Conservation (phyloP, 495 filamentous ascomycete genomes). For the Trichoderma erinaceum region DNA sequence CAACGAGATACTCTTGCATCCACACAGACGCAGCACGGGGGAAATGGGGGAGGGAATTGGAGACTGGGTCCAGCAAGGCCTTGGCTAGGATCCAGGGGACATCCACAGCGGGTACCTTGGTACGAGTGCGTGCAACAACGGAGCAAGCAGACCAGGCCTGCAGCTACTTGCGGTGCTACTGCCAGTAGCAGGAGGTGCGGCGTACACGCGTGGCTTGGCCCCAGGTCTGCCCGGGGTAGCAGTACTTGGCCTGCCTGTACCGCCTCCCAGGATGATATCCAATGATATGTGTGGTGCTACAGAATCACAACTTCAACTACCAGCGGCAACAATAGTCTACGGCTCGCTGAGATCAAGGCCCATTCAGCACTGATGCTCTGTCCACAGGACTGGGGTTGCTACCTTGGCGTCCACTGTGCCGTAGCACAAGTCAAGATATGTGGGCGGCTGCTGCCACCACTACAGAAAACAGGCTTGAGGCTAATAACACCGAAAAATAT, state of each 20-base stretch:
- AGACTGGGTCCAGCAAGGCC: not conserved
- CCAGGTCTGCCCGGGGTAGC: not conserved
- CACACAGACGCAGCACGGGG: slow-evolving; percentile 10
- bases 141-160: not conserved
- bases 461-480: not conserved
- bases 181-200: not conserved
- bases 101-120: not conserved
- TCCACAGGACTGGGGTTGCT: not conserved
- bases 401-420: not conserved
- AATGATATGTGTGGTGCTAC: not conserved
- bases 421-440: not conserved
- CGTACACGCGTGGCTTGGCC: not conserved
- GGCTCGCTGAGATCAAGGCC: not conserved
- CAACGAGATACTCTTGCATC: not conserved
- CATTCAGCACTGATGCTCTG: not conserved
- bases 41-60: not conserved
- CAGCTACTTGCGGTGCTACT: too few species aligned
- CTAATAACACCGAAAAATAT: slow-evolving; percentile 7
- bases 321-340: too few species aligned
- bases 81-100: not conserved
- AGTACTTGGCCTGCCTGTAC: not conserved
- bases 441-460: not conserved
- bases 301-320: too few species aligned
- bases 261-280: not conserved
- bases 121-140: slow-evolving; percentile 1